These are phyloP conservation scores for Aspergillus nidulans DNA, from an alignment of 495 filamentous ascomycete species.

Conservation along the genomic window DNA sequence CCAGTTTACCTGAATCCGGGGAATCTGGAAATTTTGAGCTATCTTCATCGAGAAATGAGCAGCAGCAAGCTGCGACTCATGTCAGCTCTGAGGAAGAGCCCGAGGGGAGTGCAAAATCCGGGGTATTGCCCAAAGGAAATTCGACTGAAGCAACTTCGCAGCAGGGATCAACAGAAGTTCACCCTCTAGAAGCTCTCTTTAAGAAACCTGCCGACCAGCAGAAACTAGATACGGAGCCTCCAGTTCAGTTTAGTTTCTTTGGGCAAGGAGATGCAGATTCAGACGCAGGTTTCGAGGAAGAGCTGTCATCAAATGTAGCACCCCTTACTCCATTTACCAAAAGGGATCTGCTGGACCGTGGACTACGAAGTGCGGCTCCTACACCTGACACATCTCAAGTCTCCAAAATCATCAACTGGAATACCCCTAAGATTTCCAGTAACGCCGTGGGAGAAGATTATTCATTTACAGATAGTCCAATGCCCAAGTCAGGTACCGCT, in stretches of 20 bases:
- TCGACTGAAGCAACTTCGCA: slow-evolving; percentile 10
- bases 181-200: slow-evolving; percentile 86
- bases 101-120: not conserved
- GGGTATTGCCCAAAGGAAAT: not conserved
- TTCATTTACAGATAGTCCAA: slow-evolving; percentile 24
- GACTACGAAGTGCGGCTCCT: slow-evolving; percentile 78
- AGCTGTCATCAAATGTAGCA: slow-evolving; percentile 32
- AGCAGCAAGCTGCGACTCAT: not conserved
- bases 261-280: slow-evolving; percentile 47
- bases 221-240: slow-evolving; percentile 38
- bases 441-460: slow-evolving; percentile 25
- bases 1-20: slow-evolving; percentile 24
- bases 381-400: slow-evolving; percentile 91
- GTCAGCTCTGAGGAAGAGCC: slow-evolving; percentile 14
- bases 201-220: slow-evolving; percentile 56
- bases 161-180: slow-evolving; percentile 50
- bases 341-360: slow-evolving; percentile 68
- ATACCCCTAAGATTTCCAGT: slow-evolving; percentile 17
- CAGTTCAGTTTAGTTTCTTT: slow-evolving; percentile 60
- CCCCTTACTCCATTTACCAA: slow-evolving; percentile 80
- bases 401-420: slow-evolving; percentile 33
- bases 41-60: not conserved
- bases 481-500: slow-evolving; percentile 25
- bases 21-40: slow-evolving; percentile 18
- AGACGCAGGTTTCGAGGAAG: slow-evolving; percentile 34